Conservation (phyloP, 208 protist genomes). For the Zelonia costaricensis region DNA sequence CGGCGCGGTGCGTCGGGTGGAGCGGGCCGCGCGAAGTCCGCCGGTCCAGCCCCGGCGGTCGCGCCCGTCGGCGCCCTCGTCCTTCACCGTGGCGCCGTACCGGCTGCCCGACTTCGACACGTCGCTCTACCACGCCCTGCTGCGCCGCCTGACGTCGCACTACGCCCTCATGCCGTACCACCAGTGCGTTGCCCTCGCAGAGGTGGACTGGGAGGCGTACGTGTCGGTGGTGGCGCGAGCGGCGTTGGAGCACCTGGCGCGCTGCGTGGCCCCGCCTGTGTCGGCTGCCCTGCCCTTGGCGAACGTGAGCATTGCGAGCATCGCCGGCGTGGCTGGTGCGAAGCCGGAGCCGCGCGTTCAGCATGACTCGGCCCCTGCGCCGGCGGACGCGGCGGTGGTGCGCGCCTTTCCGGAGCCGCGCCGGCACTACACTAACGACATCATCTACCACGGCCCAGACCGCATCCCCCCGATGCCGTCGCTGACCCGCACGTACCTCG, state of each 20-base stretch:
- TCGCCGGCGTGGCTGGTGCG: slow-evolving; percentile 4
- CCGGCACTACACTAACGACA: slow-evolving; percentile 59
- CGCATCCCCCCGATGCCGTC: slow-evolving; percentile 42
- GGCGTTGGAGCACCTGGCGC: slow-evolving; percentile 42
- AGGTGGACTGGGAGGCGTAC: slow-evolving; percentile 77
- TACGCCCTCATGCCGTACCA: slow-evolving; percentile 33
- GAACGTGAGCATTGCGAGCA: slow-evolving; percentile 3
- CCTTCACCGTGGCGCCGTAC: slow-evolving; percentile 20
- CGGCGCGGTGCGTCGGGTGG: not conserved
- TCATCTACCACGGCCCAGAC: slow-evolving; percentile 41
- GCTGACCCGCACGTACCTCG: slow-evolving; percentile 26
- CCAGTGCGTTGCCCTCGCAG: slow-evolving; percentile 42
- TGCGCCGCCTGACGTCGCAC: slow-evolving; percentile 30
- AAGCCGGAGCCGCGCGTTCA: no score
- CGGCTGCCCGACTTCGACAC: slow-evolving; percentile 23
- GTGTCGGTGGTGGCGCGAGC: slow-evolving; percentile 48
- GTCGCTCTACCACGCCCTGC: slow-evolving; percentile 23
- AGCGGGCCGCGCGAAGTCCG: not conserved
- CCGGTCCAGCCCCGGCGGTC: no score
- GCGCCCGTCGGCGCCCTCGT: slow-evolving; percentile 1
- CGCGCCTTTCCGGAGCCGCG: slow-evolving; percentile 45
- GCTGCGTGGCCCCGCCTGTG: slow-evolving; percentile 15
- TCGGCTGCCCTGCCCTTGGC: not conserved
- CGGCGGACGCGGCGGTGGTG: not conserved
- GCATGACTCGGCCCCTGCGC: no score